Evolutionary conservation across 345 rosid genomes (phyloP).

Genomic region (Populus pruinosa): DNA sequence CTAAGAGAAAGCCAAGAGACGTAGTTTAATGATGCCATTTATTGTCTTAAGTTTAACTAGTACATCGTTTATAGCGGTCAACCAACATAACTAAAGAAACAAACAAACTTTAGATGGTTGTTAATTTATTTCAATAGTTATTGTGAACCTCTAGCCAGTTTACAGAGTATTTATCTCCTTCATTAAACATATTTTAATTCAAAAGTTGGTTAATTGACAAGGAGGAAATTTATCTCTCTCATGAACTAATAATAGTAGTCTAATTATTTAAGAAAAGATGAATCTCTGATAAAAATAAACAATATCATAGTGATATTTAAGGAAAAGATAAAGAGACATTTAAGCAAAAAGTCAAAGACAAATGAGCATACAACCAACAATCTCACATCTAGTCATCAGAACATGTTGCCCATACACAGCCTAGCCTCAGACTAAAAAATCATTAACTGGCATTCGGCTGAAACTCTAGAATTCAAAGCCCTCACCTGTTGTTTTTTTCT

Average conservation of each 20-base stretch:
- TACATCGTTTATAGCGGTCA: not conserved
- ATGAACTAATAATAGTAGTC: not conserved
- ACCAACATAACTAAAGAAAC: not conserved
- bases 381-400: not conserved
- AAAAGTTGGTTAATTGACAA: not conserved
- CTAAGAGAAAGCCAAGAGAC: not conserved
- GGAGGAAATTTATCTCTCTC: not conserved
- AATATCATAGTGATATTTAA: not conserved
- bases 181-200: not conserved
- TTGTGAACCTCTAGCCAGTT: not conserved
- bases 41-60: not conserved
- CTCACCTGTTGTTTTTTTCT: no score
- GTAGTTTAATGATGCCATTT: not conserved
- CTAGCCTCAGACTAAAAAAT: no score
- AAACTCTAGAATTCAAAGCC: no score
- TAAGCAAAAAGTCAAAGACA: not conserved
- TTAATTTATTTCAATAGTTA: not conserved
- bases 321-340: not conserved
- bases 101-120: not conserved
- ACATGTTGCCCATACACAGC: no score
- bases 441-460: not conserved
- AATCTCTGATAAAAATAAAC: no score
- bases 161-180: not conserved
- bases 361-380: not conserved
- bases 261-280: not conserved